phyloP scores from a whole-genome alignment of 257 asterid species.

The Penstemon eatonii region DNA sequence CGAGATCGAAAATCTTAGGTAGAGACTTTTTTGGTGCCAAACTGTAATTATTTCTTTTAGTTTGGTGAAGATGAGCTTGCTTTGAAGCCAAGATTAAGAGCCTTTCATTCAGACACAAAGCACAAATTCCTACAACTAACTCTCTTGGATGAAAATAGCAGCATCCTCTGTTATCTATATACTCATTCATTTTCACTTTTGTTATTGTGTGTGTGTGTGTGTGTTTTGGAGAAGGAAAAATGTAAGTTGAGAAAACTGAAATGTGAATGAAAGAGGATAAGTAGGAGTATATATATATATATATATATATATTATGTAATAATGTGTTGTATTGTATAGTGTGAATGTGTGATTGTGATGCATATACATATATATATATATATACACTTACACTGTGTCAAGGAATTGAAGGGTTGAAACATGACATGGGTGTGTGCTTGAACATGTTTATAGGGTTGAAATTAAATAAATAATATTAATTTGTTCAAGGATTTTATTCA shows the following conservation, averaged over 20 bases:
- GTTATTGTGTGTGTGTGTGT: no score
- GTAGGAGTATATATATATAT: no score
- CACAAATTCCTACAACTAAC: conserved; percentile 66
- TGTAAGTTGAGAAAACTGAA: conserved; percentile 9
- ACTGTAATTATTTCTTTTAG: conserved; percentile 20
- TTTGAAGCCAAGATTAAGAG: conserved; percentile 61
- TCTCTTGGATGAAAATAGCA: conserved; percentile 70
- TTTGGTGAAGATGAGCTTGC: conserved; percentile 31
- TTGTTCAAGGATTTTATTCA: no score
- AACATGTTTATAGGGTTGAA: no score
- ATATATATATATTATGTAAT: no score
- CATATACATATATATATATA: background rate
- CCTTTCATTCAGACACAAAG: conserved; percentile 73
- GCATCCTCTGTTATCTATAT: conserved; percentile 37
- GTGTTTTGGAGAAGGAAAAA: background rate
- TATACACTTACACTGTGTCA: background rate
- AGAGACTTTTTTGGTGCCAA: conserved; percentile 8
- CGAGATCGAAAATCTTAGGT: conserved; percentile 58
- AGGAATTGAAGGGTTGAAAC: no score
- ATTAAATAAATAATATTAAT: no score
- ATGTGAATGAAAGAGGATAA: background rate
- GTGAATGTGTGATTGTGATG: conserved; percentile 9
- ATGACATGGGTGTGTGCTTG: no score
- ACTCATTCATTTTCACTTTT: conserved; percentile 22
- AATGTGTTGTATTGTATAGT: background rate